phyloP scores from a whole-genome alignment of 768 basidiomycete species.

The Nidularia sp. region DNA sequence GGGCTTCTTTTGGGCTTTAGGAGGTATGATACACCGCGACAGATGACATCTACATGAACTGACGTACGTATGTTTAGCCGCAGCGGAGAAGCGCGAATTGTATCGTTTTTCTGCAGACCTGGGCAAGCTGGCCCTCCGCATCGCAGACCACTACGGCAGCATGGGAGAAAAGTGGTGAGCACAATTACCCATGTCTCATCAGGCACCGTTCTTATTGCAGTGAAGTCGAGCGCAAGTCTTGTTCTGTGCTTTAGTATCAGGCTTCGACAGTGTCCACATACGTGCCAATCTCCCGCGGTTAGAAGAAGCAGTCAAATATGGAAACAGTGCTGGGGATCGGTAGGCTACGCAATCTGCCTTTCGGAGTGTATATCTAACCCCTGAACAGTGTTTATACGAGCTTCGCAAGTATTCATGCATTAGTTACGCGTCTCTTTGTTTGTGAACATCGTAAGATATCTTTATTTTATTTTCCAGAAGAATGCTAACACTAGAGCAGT shows the following conservation, averaged over 20 bases:
- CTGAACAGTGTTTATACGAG: constrained; percentile 54
- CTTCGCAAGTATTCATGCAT: constrained; percentile 52
- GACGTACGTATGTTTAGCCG: constrained; percentile 27
- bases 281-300: constrained; percentile 57
- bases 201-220: constrained; percentile 2
- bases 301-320: constrained; percentile 61
- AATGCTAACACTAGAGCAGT: constrained; percentile 31
- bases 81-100: constrained; percentile 57
- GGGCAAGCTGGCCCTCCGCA: constrained; percentile 59
- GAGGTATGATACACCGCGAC: constrained; percentile 33
- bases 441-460: constrained; percentile 54
- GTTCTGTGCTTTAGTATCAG: constrained; percentile 60
- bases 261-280: constrained; percentile 63
- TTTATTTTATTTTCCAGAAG: neutral
- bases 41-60: constrained; percentile 1
- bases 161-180: constrained; percentile 64
- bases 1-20: constrained; percentile 71
- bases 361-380: neutral
- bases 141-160: constrained; percentile 63
- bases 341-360: constrained; percentile 16
- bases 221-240: constrained; percentile 57
- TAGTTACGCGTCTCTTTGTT: constrained; percentile 52
- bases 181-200: neutral
- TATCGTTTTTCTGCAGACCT: constrained; percentile 69
- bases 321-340: constrained; percentile 67